Base-by-base conservation (phyloP, 1,284 basidiomycete species). In the Tylopilus sp. region DNA sequence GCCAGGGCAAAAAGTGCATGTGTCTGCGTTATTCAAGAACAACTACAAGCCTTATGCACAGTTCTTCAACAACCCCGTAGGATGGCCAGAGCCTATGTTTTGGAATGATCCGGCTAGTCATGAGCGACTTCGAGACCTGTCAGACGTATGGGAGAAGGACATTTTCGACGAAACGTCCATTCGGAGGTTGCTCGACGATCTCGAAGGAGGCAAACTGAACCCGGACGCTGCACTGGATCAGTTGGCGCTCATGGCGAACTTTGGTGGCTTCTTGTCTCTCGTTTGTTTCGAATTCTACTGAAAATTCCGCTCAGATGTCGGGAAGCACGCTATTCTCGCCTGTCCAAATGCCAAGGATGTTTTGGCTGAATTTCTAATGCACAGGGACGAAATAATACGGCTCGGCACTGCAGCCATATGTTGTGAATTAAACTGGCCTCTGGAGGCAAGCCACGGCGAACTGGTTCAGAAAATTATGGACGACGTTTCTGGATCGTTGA, bases 41-140 rank as follows among this genome's bases (percentile, higher is more conserved):
- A 70, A 80, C 47, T 77, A 77, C 54, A 75, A 69, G 55, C 71
- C 75, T 15, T 55, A 32, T 47, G 72, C 74, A 3, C 67, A 10
- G 18, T 77, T 79, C 56, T 65, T 61, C 59, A 63, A 69, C 38
- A 67, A 65, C 19, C 58, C 66, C 4, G 65, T 67, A 22, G 51
- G 57, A 15, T 77, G 78, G 75, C 78, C 76, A 6, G 68, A 67
- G 9, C 63, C 69, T 1, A 72, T 77, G 69, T 75, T 78, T 62
- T 79, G 76, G 71, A 77, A 80, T n/a, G 77, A 79, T 32, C 61
- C 59, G 8, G 60, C 53, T n/a, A 75, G 69, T 53, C 74, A 79
- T n/a, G 49, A 58, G 22, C 68, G 68, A 3, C 74, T 77, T 29
- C 63, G 66, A 19, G 4, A 51, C 13, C 57, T 74, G 8, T 60